Evolutionary conservation across 805 yeast genomes (phyloP).

Genomic region (Zygoascus tannicola): DNA sequence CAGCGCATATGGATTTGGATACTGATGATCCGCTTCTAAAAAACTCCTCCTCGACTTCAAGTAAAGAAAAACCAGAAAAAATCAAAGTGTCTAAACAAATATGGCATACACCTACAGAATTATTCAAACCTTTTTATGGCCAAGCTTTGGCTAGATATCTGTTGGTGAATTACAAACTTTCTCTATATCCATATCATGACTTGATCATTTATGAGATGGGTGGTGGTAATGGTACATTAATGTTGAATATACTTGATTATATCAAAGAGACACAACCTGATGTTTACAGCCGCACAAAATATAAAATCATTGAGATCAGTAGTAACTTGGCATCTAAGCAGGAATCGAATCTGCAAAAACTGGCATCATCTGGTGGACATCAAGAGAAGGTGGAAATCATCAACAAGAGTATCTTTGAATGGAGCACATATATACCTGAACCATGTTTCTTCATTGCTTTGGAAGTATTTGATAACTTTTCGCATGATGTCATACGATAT

Average conservation of each 20-base stretch:
- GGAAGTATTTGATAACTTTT: slow-evolving; percentile 76
- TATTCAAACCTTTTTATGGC: slow-evolving; percentile 75
- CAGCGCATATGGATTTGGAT: slow-evolving; percentile 15
- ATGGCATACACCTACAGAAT: slow-evolving; percentile 88
- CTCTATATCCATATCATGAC: slow-evolving; percentile 60
- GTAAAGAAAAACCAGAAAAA: slow-evolving; percentile 14
- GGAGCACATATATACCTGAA: slow-evolving; percentile 50
- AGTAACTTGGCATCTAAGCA: slow-evolving; percentile 53
- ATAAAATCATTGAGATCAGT: slow-evolving; percentile 66
- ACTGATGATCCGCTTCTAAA: slow-evolving; percentile 9
- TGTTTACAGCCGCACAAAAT: slow-evolving; percentile 57
- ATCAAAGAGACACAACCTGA: slow-evolving; percentile 58
- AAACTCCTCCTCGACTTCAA: not conserved
- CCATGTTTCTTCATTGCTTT: slow-evolving; percentile 72
- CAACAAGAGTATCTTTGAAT: slow-evolving; percentile 67
- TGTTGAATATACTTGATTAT: slow-evolving; percentile 64
- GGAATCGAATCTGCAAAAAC: slow-evolving; percentile 25
- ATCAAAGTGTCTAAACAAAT: slow-evolving; percentile 40
- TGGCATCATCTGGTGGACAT: slow-evolving; percentile 38
- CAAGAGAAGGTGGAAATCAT: slow-evolving; percentile 49
- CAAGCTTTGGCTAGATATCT: slow-evolving; percentile 77
- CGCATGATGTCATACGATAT: slow-evolving; percentile 74
- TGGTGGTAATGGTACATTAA: slow-evolving; percentile 82
- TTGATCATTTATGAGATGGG: slow-evolving; percentile 79
- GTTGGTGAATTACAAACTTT: slow-evolving; percentile 58